These are phyloP conservation scores for Podospora tetraspora DNA, from an alignment of 495 filamentous ascomycete species.

Conservation along the genomic window DNA sequence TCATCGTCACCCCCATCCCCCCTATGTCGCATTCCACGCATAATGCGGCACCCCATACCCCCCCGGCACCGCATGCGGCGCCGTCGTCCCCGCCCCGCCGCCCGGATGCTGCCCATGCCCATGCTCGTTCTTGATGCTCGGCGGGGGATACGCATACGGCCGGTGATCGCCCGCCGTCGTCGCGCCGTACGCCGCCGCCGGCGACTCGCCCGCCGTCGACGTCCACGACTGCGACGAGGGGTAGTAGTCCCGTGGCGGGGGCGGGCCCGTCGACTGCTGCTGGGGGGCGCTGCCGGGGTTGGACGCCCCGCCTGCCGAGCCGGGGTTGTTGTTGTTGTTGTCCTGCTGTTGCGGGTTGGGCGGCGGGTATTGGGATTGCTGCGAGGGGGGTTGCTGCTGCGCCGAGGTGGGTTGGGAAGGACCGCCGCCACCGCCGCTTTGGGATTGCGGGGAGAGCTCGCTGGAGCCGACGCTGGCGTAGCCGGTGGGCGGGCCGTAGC, in stretches of 20 bases:
- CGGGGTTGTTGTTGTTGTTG: constrained; percentile 7
- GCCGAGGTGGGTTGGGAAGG: neutral
- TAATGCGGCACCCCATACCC: constrained; percentile 8
- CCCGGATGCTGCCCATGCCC: neutral
- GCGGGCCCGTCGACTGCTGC: constrained; percentile 2
- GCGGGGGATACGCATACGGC: constrained; percentile 36
- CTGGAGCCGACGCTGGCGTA: constrained; percentile 20
- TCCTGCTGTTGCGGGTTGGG: constrained; percentile 8
- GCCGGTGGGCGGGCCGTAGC: constrained; percentile 40
- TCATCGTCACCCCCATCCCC: neutral
- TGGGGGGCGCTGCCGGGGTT: neutral
- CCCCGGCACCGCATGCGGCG: neutral
- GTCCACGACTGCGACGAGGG: constrained; percentile 43
- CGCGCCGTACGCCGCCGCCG: neutral
- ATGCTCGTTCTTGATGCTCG: constrained; percentile 14
- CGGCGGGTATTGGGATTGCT: neutral
- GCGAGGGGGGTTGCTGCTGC: constrained; percentile 3
- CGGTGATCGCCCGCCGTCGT: constrained; percentile 19
- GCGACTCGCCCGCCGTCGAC: constrained; percentile 37
- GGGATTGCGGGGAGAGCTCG: constrained; percentile 35
- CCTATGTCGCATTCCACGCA: constrained; percentile 11
- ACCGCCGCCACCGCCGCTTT: constrained; percentile 2
- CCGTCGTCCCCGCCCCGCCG: neutral
- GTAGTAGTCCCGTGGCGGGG: constrained; percentile 43
- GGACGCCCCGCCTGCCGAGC: constrained; percentile 2